Evolutionary conservation across 1,284 basidiomycete genomes (phyloP), one percentile per base, ranked within the genome.

Genomic region (Puccinia coronata): DNA sequence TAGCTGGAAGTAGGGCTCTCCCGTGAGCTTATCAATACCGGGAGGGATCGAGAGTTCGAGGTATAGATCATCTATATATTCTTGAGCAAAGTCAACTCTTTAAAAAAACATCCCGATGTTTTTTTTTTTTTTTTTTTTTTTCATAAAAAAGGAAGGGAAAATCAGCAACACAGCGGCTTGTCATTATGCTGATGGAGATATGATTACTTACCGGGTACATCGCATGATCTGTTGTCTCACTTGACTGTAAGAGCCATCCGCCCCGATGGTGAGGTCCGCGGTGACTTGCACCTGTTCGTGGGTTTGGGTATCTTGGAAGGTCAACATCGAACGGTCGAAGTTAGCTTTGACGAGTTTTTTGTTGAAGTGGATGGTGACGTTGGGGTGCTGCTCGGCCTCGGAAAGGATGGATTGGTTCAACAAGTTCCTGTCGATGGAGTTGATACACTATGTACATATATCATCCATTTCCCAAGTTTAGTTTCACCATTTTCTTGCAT

Each of bases 21-120:
- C 67, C 51, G 82, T 76, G 16, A 83, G 82, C 55, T 79, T 23
- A 43, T 79, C 65, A 23, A 57, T 25, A 82, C 92, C 92, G 84
- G 95, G 89, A 83, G 95, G 94, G 90, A 99, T 95, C 88, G 92
- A 94, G 77, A 99, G 90, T 89, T 99, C 96, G 84, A 98, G 89
- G 88, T 99, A 99, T 84, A 95, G 94, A 85, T 98, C 94, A 82
- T 91, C 92, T 86, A 98, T 95, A 88, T 96, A 98, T 86, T 92
- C 91, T 87, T 98, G 95, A 84, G 92, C 90, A 87, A 92, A 97
- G 88, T 97, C 90, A 91, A 98, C 93, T 87, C 95, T n/a, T n/a
- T 95, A 86, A 25, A 31, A 28, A 51, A 34, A 31, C 43, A 47
- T 8, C 43, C 43, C 9, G 43, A n/a, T n/a, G n/a, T n/a, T n/a